Conservation (phyloP, 805 yeast species). For the Candida methanosorbosa region DNA sequence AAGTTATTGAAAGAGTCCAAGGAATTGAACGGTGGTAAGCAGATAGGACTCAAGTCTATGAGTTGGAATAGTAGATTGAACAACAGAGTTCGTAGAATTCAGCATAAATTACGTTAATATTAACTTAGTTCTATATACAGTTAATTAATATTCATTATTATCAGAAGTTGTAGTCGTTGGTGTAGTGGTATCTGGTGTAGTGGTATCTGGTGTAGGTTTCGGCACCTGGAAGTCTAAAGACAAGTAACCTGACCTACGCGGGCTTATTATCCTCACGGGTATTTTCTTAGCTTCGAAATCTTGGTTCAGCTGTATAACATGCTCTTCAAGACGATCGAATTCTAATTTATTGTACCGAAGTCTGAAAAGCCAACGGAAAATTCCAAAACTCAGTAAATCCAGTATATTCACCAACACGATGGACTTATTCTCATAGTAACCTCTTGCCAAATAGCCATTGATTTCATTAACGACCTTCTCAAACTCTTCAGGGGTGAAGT, state of each 20-base stretch:
- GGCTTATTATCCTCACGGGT: slow-evolving; percentile 36
- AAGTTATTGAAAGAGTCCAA: neutral
- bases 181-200: neutral
- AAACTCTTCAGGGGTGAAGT: slow-evolving; percentile 31
- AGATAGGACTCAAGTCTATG: slow-evolving; percentile 18
- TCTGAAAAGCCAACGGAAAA: slow-evolving; percentile 30
- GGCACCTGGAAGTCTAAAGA: slow-evolving; percentile 52
- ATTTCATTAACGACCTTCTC: slow-evolving; percentile 30
- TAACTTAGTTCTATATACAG: neutral
- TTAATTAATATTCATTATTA: neutral
- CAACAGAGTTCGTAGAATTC: slow-evolving; percentile 21
- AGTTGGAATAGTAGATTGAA: slow-evolving; percentile 27
- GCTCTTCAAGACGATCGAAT: slow-evolving; percentile 34
- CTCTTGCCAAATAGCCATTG: slow-evolving; percentile 32
- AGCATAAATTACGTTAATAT: slow-evolving; percentile 10
- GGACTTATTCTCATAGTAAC: slow-evolving; percentile 29
- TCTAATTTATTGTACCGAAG: slow-evolving; percentile 20
- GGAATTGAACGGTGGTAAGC: neutral
- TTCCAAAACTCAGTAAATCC: slow-evolving; percentile 32
- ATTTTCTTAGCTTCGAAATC: slow-evolving; percentile 10
- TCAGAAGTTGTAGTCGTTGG: neutral
- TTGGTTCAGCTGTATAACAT: slow-evolving; percentile 25
- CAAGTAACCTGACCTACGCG: slow-evolving; percentile 44
- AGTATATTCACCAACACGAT: slow-evolving; percentile 32
- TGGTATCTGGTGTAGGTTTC: no score